Percentiles rank a stretch among this genome's conserved stretches.
phyloP scores from a whole-genome alignment of 495 filamentous ascomycete species.

The Penicillium antarcticum region DNA sequence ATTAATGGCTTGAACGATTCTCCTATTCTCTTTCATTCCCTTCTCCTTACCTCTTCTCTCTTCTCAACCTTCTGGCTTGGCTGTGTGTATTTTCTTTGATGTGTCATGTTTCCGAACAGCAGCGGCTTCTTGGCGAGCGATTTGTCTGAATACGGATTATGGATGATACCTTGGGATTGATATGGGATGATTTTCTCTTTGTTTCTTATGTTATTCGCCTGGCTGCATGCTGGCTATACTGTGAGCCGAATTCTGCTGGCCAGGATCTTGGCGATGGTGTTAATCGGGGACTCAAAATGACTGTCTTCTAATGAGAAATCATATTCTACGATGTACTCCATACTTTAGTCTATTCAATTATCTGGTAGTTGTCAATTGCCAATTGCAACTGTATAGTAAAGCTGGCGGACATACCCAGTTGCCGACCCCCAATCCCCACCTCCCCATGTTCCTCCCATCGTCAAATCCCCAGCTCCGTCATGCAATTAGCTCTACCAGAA shows the following conservation, averaged over 20 bases:
- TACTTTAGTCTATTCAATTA: not conserved
- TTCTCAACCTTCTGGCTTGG: not conserved
- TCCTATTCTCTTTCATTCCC: not conserved
- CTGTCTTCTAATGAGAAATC: slow-evolving; percentile 7
- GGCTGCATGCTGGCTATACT: not conserved
- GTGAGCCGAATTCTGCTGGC: slow-evolving; percentile 8
- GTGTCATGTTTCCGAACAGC: slow-evolving; percentile 22
- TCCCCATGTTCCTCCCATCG: slow-evolving; percentile 8
- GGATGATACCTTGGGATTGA: slow-evolving; percentile 22
- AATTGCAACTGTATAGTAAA: not conserved
- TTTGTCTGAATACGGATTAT: slow-evolving; percentile 19
- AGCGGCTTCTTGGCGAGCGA: slow-evolving; percentile 21
- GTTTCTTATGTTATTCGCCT: not conserved
- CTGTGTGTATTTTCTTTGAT: slow-evolving; percentile 6
- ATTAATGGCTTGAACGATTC: slow-evolving; percentile 32
- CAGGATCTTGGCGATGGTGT: slow-evolving; percentile 4
- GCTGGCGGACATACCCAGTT: not conserved
- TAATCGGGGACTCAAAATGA: slow-evolving; percentile 5
- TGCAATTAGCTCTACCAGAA: slow-evolving; percentile 42
- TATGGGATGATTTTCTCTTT: slow-evolving; percentile 8
- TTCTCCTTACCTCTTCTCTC: not conserved
- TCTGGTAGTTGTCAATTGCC: not conserved
- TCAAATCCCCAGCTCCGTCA: slow-evolving; percentile 13
- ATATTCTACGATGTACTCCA: not conserved
- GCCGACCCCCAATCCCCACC: slow-evolving; percentile 6